Evolutionary conservation across 2,329 filamentous ascomycete species (phyloP).

Genomic region (Alternaria incomplexa): DNA sequence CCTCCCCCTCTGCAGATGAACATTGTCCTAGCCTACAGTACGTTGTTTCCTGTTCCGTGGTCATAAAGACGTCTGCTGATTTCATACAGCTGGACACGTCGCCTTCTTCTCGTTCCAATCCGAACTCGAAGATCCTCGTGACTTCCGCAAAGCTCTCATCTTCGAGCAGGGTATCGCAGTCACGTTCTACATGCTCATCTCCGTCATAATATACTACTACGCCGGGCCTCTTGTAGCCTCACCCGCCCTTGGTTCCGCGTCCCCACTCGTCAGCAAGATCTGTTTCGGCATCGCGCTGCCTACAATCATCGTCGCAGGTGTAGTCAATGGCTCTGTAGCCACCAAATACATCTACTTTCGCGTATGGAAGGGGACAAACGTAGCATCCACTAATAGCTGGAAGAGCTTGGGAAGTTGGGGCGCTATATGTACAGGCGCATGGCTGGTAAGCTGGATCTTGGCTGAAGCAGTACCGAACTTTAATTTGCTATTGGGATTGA

Average conservation of each 20-base stretch:
- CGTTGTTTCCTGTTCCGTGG: constrained; percentile 2
- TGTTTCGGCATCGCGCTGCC: constrained; percentile 73
- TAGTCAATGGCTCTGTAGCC: constrained; percentile 72
- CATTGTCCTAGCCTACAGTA: constrained; percentile 73
- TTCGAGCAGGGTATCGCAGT: constrained; percentile 66
- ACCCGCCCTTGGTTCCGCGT: constrained; percentile 70
- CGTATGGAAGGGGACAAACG: constrained; percentile 64
- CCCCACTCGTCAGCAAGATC: constrained; percentile 63
- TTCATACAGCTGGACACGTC: constrained; percentile 60
- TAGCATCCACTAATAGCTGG: constrained; percentile 29
- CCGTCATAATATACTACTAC: constrained; percentile 72
- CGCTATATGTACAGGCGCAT: constrained; percentile 60
- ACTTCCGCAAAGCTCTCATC: constrained; percentile 68
- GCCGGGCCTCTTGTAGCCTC: constrained; percentile 66
- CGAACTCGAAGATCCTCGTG: constrained; percentile 66
- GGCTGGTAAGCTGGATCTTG: constrained; percentile 70
- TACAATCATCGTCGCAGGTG: constrained; percentile 74
- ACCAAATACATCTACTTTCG: constrained; percentile 71
- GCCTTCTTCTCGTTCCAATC: constrained; percentile 71
- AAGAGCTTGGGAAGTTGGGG: constrained; percentile 60
- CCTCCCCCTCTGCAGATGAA: too few relatives aligned
- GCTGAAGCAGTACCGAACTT: constrained; percentile 74
- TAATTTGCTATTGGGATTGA: constrained; percentile 68
- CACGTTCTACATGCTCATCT: constrained; percentile 68
- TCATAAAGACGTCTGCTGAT: neutral